phyloP scores from a whole-genome alignment of 2,329 filamentous ascomycete species.

The Colletotrichum navitas region DNA sequence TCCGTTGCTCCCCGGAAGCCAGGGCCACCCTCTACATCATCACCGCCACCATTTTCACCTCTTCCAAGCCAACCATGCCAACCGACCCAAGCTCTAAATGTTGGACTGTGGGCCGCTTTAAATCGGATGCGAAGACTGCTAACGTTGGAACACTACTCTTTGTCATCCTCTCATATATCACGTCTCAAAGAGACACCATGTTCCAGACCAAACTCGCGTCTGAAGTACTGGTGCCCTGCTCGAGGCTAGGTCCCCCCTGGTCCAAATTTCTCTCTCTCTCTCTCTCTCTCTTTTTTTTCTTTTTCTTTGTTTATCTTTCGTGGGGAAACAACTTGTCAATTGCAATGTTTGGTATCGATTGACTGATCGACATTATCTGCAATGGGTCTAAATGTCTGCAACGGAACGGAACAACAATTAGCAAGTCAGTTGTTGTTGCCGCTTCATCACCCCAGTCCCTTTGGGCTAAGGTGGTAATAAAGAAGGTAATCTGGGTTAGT shows the following conservation, averaged over 20 bases:
- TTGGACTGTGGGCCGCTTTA: not conserved
- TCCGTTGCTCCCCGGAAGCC: slow-evolving; percentile 27
- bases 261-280: not conserved
- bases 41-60: not conserved
- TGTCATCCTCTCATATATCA: slow-evolving; percentile 7
- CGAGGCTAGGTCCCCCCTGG: not conserved
- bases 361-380: slow-evolving; percentile 18
- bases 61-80: slow-evolving; percentile 1
- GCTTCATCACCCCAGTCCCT: slow-evolving; percentile 19
- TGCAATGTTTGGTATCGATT: slow-evolving; percentile 2
- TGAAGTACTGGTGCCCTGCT: slow-evolving; percentile 32
- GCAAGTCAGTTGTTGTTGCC: not conserved
- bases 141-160: not conserved
- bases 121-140: slow-evolving; percentile 12
- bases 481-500: slow-evolving; percentile 4
- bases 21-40: slow-evolving; percentile 25
- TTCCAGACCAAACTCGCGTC: slow-evolving; percentile 33
- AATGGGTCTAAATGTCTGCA: slow-evolving; percentile 16
- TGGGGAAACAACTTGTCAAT: slow-evolving; percentile 15
- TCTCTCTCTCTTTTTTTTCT: too few species aligned
- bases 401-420: slow-evolving; percentile 9
- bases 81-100: not conserved
- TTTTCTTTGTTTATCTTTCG: not conserved
- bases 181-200: slow-evolving; percentile 1
- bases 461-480: slow-evolving; percentile 25